These are phyloP conservation scores for Kazachstania viticola DNA, from an alignment of 805 yeast genomes.

Conservation along the genomic window DNA sequence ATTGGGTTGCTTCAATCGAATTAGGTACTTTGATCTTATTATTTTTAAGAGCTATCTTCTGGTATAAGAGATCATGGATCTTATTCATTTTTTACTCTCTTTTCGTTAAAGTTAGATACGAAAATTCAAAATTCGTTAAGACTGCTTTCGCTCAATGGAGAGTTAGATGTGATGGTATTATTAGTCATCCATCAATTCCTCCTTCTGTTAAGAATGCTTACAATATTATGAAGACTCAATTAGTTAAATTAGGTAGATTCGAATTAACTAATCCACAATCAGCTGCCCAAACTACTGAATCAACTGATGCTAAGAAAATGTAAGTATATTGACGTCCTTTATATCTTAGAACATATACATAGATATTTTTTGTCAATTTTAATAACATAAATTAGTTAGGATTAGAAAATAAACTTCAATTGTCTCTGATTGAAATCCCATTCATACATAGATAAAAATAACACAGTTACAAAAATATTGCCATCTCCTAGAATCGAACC, in stretches of 20 bases:
- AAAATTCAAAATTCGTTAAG: constrained; percentile 63
- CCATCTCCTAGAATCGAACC: constrained; percentile 34
- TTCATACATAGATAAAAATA: neutral
- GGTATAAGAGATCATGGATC: constrained; percentile 52
- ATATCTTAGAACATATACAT: too few species aligned
- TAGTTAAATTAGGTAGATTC: constrained; percentile 7
- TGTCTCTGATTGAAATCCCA: too few species aligned
- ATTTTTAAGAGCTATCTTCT: constrained; percentile 44
- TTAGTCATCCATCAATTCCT: constrained; percentile 43
- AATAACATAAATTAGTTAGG: too few species aligned
- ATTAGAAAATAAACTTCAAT: too few species aligned
- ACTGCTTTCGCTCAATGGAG: constrained; percentile 57
- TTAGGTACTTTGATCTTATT: constrained; percentile 32
- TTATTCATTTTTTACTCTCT: constrained; percentile 41
- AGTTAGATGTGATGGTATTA: constrained; percentile 48
- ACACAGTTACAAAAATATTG: constrained; percentile 13
- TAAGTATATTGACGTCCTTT: too few species aligned
- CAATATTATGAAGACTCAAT: constrained; percentile 4
- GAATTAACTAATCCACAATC: too few species aligned
- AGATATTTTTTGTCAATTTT: too few species aligned
- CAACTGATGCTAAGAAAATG: too few species aligned
- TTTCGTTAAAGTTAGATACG: constrained; percentile 70
- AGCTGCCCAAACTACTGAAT: too few species aligned
- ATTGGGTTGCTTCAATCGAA: constrained; percentile 50
- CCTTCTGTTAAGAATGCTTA: constrained; percentile 31